Base-by-base conservation (phyloP, 306 rosid genomes). In the Quercus engelmannii region DNA sequence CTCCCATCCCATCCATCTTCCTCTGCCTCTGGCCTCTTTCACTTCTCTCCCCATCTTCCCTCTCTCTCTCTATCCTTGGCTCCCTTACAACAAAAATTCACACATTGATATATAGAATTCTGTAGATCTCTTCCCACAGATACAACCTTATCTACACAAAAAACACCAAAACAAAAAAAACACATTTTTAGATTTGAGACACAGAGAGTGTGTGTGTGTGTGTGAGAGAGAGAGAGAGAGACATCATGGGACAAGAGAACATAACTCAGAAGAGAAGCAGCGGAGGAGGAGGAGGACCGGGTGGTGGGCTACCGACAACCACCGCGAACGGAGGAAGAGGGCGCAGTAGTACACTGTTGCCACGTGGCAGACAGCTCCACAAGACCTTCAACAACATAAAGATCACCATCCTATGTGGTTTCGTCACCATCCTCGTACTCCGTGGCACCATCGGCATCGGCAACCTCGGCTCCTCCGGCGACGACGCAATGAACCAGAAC, bases 371-470 rank as follows among this genome's bases (percentile, higher is more conserved):
- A 4, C 96, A 94, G 97, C 87, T 94, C 88, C 90, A 86, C 56
- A 94, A 94, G 73, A 94, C 97, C 54, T 89, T 89, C 88, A 92
- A 94, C 93, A 94, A 91, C 80, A 85, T 94, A 78, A 94, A 92
- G 90, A 94, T 94, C 83, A 92, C 98, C 1, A 83, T 94, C 73
- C 90, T 94, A 57, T 94, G 98, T 69, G 98, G 98, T 57, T 94
- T 94, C 79, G 94, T 94, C 65, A 92, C 98, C 74, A 94, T 94
- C 87, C 94, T 94, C 58, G 98, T 94, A 58, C 97, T 94, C 18
- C 96, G 98, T 15, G 98, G 98, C 78, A 94, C 98, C 63, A 91
- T 92, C 68, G 98, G 98, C 4, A 86, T 94, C 65, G 91, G 91
- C 51, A 92, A 85, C 81, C 89, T 94, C 20, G 83, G 87, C 6